Base-by-base conservation (phyloP, 2,329 filamentous ascomycete genomes). In the Xylaria sp. region DNA sequence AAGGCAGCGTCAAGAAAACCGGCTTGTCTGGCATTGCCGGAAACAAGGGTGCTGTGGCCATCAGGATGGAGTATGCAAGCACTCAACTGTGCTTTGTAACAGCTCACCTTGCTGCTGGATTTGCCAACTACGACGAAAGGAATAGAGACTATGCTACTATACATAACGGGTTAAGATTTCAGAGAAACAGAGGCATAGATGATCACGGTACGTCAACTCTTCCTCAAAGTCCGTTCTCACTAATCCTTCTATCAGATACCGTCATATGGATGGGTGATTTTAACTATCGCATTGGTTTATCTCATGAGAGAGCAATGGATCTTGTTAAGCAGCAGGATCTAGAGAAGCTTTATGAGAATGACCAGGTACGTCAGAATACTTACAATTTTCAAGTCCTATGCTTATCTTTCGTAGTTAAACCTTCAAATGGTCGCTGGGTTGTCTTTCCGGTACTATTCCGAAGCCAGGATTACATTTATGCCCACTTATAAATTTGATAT, bases 191-290 rank as follows among this genome's bases (percentile, higher is more conserved):
- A 66, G 88, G 92, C 5, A 98, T 99, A 70, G 93, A 96, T 75
- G 92, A 98, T 78, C 96, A 99, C 78, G 93, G 91, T 88, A 80
- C 71, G 79, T 70, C 27, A 6, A 2, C 9, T 29, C 42, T 21
- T 61, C n/a, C 37, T 51, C 12, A 8, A 37, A n/a, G n/a, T 18
- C 53, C 47, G 63, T 57, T 73, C 32, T 44, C 37, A 32, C 63
- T 73, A n/a, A 71, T 60, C 13, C 27, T 71, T 54, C 70, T 48
- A 42, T 29, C 53, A 86, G 88, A 91, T 73, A 87, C 92, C 25
- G 91, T 98, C 42, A 91, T 98, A 62, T 99, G 96, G 95, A 87
- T 98, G 50, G 96, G 96, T 5, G 96, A 99, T 79, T 99, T 99
- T 84, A 99, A 99, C 78, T 99, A 99, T 80, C 91, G 96, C 21